Conservation (phyloP, 75 land plant species). For the Pinus albicaulis region DNA sequence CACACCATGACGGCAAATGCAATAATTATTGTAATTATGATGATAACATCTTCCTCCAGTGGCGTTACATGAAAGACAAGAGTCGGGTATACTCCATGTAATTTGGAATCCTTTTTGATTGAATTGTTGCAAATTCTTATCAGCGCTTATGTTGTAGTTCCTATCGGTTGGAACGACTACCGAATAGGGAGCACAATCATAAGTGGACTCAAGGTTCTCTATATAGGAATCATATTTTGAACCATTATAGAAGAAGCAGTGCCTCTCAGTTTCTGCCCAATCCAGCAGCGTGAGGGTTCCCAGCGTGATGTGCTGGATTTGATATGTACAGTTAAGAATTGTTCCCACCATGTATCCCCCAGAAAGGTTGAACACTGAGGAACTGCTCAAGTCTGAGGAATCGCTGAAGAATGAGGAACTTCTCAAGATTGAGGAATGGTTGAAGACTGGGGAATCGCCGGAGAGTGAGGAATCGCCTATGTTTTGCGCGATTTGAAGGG, state of each 20-base stretch:
- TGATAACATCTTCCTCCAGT: background rate
- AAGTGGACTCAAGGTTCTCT: accelerated
- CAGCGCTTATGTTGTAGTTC: background rate
- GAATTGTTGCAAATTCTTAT: background rate
- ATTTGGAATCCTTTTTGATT: background rate
- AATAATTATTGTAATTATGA: background rate
- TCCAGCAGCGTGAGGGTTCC: background rate
- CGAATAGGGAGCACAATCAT: background rate
- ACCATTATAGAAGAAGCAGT: background rate
- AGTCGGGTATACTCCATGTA: background rate
- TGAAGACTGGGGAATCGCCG: no score
- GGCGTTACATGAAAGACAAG: background rate
- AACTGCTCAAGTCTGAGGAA: no score
- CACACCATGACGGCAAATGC: background rate
- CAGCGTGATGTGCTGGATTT: background rate
- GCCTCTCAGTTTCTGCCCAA: background rate
- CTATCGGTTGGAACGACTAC: background rate
- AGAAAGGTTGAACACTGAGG: background rate
- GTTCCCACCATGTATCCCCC: background rate
- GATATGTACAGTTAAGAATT: background rate
- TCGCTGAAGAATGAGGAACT: no score
- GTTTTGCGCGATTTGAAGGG: no score
- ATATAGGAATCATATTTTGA: no score
- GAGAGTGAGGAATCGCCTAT: no score
- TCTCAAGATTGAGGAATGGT: no score